A percentile compares a stretch with the other conserved stretches of the same genome.
Evolutionary conservation across 805 yeast species (phyloP).

Genomic region (Yamadazyma philogaea): DNA sequence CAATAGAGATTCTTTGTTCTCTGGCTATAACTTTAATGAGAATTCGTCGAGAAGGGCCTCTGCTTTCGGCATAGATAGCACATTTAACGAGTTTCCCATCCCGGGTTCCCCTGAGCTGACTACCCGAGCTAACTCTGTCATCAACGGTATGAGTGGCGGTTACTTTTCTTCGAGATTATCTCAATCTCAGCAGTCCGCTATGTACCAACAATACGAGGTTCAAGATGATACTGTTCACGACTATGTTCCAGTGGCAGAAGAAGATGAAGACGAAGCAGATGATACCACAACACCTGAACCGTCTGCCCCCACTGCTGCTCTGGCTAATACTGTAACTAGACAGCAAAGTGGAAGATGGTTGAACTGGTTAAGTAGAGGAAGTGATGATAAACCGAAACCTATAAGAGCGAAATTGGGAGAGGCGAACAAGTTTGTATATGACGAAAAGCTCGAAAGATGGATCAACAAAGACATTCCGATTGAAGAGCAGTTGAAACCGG

Average conservation of each 20-base stretch:
- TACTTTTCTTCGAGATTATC: conserved; percentile 39
- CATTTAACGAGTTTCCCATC: conserved; percentile 40
- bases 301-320: conserved; percentile 5
- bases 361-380: conserved; percentile 17
- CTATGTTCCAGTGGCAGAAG: conserved; percentile 41
- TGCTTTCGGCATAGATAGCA: conserved; percentile 18
- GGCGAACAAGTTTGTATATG: conserved; percentile 68
- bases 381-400: conserved; percentile 68
- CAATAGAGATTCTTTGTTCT: conserved; percentile 19
- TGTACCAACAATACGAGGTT: conserved; percentile 45
- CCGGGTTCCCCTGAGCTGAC: conserved; percentile 45
- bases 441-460: conserved; percentile 85
- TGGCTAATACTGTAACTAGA: not conserved
- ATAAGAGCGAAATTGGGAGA: conserved; percentile 85
- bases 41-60: conserved; percentile 13
- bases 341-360: conserved; percentile 12
- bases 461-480: conserved; percentile 64
- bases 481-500: conserved; percentile 56
- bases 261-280: conserved; percentile 39
- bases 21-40: conserved; percentile 20
- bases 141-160: conserved; percentile 31
- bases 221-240: conserved; percentile 43
- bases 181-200: conserved; percentile 42
- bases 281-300: conserved; percentile 2
- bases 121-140: conserved; percentile 43